Percentiles rank a stretch among this genome's conserved stretches.
Conservation (phyloP, 2,329 filamentous ascomycete genomes). For the Gliomastix tumulicola region DNA sequence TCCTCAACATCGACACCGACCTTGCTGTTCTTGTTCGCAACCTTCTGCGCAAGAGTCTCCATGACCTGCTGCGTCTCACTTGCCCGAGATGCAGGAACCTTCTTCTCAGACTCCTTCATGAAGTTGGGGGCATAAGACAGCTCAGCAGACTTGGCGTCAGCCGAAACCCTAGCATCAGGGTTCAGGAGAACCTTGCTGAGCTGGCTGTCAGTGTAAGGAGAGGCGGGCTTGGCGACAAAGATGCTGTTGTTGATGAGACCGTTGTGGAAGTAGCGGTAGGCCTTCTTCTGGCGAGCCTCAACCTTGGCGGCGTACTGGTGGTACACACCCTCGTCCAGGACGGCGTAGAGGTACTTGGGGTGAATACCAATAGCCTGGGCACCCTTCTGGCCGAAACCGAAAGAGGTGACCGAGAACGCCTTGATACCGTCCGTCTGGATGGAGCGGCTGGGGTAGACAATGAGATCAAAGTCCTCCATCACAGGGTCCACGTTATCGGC, state of each 20-base stretch:
- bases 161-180: conserved; percentile 76
- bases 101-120: conserved; percentile 58
- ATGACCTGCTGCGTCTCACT: conserved; percentile 69
- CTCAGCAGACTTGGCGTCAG: conserved; percentile 80
- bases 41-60: conserved; percentile 65
- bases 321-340: conserved; percentile 83
- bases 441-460: conserved; percentile 89
- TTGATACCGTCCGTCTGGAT: conserved; percentile 98
- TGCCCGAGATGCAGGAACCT: conserved; percentile 35
- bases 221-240: conserved; percentile 89
- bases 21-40: conserved; percentile 55
- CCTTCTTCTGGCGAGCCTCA: conserved; percentile 91
- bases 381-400: conserved; percentile 98
- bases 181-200: conserved; percentile 87
- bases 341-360: conserved; percentile 89
- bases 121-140: conserved; percentile 67
- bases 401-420: conserved; percentile 97
- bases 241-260: conserved; percentile 96
- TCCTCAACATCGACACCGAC: conserved; percentile 93
- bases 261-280: conserved; percentile 98
- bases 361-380: conserved; percentile 96
- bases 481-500: conserved; percentile 94
- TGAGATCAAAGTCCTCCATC: conserved; percentile 97
- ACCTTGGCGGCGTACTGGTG: conserved; percentile 81
- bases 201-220: conserved; percentile 85